Conservation (phyloP, 1,139 yeast species). For the Spencermartinsiella ligniputridi region DNA sequence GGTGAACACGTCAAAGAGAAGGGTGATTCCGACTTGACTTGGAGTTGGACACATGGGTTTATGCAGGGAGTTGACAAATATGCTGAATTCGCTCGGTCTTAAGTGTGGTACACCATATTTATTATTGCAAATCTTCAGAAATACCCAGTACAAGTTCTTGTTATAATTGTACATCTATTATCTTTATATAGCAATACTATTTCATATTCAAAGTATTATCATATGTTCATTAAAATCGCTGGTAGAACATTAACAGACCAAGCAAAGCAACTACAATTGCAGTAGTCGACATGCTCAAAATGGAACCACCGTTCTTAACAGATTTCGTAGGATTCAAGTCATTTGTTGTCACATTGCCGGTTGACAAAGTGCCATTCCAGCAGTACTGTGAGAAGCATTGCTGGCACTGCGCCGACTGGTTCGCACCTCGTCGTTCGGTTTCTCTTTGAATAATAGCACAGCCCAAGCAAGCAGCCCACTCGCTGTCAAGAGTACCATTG, state of each 20-base stretch:
- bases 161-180: no score
- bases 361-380: slow-evolving; percentile 61
- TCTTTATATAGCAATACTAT: no score
- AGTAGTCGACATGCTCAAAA: not conserved
- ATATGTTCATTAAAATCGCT: no score
- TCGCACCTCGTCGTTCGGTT: slow-evolving; percentile 59
- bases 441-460: slow-evolving; percentile 86
- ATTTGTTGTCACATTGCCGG: slow-evolving; percentile 5
- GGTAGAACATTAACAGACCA: no score
- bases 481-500: slow-evolving; percentile 66
- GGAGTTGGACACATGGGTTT: slow-evolving; percentile 92
- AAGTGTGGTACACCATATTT: no score
- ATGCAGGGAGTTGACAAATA: slow-evolving; percentile 46
- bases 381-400: slow-evolving; percentile 73
- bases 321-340: slow-evolving; percentile 13
- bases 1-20: slow-evolving; percentile 53
- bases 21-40: slow-evolving; percentile 53
- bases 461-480: slow-evolving; percentile 78
- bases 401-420: slow-evolving; percentile 65
- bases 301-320: not conserved
- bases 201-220: no score
- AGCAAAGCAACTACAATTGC: not conserved
- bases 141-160: no score
- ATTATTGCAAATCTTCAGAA: no score
- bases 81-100: not conserved